Evolutionary conservation across 2,329 filamentous ascomycete species (phyloP).

Genomic region (Diplodia scrobiculata): DNA sequence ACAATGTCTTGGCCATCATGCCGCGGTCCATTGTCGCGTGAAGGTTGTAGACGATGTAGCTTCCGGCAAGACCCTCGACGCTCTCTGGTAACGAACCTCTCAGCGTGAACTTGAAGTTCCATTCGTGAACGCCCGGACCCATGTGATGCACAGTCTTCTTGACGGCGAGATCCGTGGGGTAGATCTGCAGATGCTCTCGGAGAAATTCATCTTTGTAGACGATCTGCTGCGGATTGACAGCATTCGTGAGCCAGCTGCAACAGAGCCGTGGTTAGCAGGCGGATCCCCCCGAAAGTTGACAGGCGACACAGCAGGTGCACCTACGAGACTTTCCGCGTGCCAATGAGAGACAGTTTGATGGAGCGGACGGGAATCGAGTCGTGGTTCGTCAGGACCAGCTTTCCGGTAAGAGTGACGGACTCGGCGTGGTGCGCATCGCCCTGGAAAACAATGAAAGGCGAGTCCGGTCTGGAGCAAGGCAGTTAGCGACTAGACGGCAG

Average conservation of each 20-base stretch:
- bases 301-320: conserved; percentile 31
- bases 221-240: conserved; percentile 48
- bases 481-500: conserved; percentile 1
- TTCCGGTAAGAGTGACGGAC: conserved; percentile 50
- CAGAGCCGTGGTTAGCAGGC: conserved; percentile 13
- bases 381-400: conserved; percentile 51
- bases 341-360: conserved; percentile 52
- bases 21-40: conserved; percentile 86
- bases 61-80: conserved; percentile 83
- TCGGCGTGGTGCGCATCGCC: conserved; percentile 52
- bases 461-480: conserved; percentile 44
- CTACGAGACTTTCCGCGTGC: conserved; percentile 53
- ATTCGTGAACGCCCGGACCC: conserved; percentile 54
- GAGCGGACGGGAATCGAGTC: conserved; percentile 53
- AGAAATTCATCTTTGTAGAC: conserved; percentile 53
- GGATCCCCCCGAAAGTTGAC: background rate
- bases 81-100: conserved; percentile 68
- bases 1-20: conserved; percentile 84
- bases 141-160: conserved; percentile 51
- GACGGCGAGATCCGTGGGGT: conserved; percentile 46
- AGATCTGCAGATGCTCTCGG: conserved; percentile 49
- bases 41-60: conserved; percentile 84
- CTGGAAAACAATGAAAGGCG: conserved; percentile 54
- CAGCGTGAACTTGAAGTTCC: conserved; percentile 54
- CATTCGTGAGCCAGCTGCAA: conserved; percentile 44